Evolutionary conservation across 2,329 filamentous ascomycete genomes (phyloP).

Genomic region (Dothidotthia symphoricarpi): DNA sequence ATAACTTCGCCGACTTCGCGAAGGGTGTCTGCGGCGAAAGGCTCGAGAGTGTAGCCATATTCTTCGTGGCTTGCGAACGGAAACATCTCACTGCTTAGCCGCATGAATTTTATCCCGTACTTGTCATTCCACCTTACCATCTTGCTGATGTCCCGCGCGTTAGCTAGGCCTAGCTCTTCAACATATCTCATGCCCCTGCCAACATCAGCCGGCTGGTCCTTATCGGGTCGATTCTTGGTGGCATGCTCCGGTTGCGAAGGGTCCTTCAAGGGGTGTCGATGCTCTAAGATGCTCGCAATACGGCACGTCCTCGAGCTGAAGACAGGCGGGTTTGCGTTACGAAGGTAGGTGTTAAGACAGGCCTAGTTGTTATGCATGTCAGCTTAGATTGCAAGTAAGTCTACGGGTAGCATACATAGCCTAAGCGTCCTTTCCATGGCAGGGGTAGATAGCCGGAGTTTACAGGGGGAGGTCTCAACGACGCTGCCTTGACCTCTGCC

Average conservation of each 20-base stretch:
- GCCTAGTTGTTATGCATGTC: slow-evolving; percentile 53
- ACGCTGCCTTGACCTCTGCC: slow-evolving; percentile 58
- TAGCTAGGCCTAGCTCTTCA: slow-evolving; percentile 73
- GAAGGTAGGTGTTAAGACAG: slow-evolving; percentile 88
- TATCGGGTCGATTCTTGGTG: slow-evolving; percentile 84
- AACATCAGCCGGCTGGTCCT: slow-evolving; percentile 63
- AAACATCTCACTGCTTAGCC: slow-evolving; percentile 94
- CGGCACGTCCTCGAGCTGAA: slow-evolving; percentile 91
- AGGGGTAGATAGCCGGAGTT: slow-evolving; percentile 81
- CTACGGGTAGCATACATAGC: slow-evolving; percentile 65
- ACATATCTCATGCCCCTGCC: slow-evolving; percentile 70
- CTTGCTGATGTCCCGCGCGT: slow-evolving; percentile 78
- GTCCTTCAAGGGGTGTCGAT: slow-evolving; percentile 76
- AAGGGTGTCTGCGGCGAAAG: slow-evolving; percentile 77
- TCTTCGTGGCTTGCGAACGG: slow-evolving; percentile 88
- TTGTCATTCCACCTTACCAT: slow-evolving; percentile 90
- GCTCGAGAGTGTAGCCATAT: slow-evolving; percentile 79
- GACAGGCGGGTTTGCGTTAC: slow-evolving; percentile 75
- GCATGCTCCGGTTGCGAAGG: slow-evolving; percentile 74
- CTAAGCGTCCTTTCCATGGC: slow-evolving; percentile 85
- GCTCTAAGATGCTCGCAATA: slow-evolving; percentile 85
- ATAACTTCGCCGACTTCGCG: slow-evolving; percentile 74
- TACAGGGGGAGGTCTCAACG: slow-evolving; percentile 68
- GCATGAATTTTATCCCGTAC: slow-evolving; percentile 88
- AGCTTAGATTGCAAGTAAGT: slow-evolving; percentile 14